These are phyloP conservation scores for Elaeagnus macrophylla DNA, from an alignment of 306 rosid species.

Conservation along the genomic window DNA sequence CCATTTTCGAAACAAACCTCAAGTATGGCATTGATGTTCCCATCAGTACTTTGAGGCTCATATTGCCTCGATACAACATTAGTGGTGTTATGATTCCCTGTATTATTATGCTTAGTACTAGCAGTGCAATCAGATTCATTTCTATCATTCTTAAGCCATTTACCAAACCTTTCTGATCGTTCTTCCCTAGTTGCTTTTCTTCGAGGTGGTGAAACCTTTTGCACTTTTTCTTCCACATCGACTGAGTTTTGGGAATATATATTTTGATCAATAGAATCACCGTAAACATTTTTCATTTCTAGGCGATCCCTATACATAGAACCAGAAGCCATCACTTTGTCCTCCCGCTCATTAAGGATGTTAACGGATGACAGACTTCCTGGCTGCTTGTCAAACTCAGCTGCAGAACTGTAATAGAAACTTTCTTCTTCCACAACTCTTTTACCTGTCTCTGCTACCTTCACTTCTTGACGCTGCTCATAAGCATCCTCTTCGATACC, in stretches of 20 bases:
- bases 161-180: constrained; percentile 53
- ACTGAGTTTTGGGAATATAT: constrained; percentile 40
- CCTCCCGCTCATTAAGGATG: constrained; percentile 44
- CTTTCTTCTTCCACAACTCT: constrained; percentile 57
- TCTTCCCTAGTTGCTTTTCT: constrained; percentile 70
- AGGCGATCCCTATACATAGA: constrained; percentile 47
- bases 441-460: constrained; percentile 43
- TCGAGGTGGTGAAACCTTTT: constrained; percentile 79
- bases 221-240: constrained; percentile 53
- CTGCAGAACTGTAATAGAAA: constrained; percentile 36
- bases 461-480: constrained; percentile 60
- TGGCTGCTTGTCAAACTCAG: constrained; percentile 54
- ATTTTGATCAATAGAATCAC: constrained; percentile 50
- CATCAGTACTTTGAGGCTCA: constrained; percentile 56
- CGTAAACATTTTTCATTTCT: constrained; percentile 43
- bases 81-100: constrained; percentile 35
- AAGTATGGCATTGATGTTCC: constrained; percentile 66
- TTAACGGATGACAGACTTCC: constrained; percentile 37
- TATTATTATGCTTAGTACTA: constrained; percentile 46
- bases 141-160: constrained; percentile 47
- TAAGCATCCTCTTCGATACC: constrained; percentile 41
- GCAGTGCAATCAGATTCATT: constrained; percentile 46
- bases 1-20: constrained; percentile 54
- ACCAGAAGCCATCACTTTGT: constrained; percentile 38
- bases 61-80: constrained; percentile 39